Evolutionary conservation across 1,284 basidiomycete species (phyloP), one percentile per base, ranked within the genome.

Genomic region (Marasmius fiardii): DNA sequence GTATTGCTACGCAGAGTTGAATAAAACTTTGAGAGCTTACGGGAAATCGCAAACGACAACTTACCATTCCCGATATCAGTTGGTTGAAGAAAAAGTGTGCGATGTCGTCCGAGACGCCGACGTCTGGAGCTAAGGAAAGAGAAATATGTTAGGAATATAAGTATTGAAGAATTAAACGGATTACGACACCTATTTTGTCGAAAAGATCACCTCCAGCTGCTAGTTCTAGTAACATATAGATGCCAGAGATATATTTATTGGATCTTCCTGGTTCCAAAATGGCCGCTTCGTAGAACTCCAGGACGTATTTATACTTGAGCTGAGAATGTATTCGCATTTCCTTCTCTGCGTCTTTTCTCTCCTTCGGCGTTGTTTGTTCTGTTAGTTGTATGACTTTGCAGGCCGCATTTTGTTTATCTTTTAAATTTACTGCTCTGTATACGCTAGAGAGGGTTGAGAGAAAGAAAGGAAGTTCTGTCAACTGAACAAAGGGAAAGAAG

Each of bases 121-220:
- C 79, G 64, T 98, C 93, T 3, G 94, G 94, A 2, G 82, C 90
- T 92, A 47, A 7, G 24, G 4, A 16, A 34, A 53, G 28, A n/a
- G 5, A 51, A 18, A 51, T 4, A 31, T 31, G 28, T 31, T 4
- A 31, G 28, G 5, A 45, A 10, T 4, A n/a, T 23, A 23, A n/a
- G n/a, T 44, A 4, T 26, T 44, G 51, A 28, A 31, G 34, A 34
- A 52, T 18, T 16, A n/a, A 14, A 18, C n/a, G 64, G 78, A 4
- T 65, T n/a, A n/a, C n/a, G n/a, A n/a, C n/a, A 95, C 95, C 91
- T 58, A 99, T 98, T 77, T 98, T 98, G 73, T 99, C 97, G 68
- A 99, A 99, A 41, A 99, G 73, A 70, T 99, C 96, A 0, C 97
- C 96, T 44, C 95, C 95, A 0, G 88, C 88, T 0, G 95, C 96